Evolutionary conservation across 2,329 filamentous ascomycete species (phyloP).

Genomic region (Hymenoscyphus fructigenus): DNA sequence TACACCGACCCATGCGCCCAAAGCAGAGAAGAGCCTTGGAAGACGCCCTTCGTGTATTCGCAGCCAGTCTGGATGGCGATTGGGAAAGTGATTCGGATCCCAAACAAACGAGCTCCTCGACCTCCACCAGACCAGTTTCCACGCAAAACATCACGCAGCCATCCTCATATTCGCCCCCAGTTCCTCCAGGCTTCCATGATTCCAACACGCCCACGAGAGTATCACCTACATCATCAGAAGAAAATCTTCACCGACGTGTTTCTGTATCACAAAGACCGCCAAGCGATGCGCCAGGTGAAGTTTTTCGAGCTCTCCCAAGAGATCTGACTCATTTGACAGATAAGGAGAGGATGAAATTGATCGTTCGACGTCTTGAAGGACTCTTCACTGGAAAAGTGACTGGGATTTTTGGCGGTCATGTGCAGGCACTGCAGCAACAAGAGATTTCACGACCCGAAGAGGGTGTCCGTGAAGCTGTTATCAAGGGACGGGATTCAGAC

Average conservation of each 20-base stretch:
- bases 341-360: constrained; percentile 71
- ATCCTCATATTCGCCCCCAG: constrained; percentile 39
- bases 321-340: constrained; percentile 57
- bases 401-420: constrained; percentile 30
- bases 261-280: not conserved
- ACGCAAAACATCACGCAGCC: not conserved
- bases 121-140: constrained; percentile 13
- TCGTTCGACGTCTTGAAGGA: constrained; percentile 75
- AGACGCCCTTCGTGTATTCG: constrained; percentile 69
- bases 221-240: not conserved
- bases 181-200: constrained; percentile 48
- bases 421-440: constrained; percentile 38
- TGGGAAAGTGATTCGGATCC: constrained; percentile 38
- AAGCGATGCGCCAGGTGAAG: not conserved
- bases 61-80: constrained; percentile 58
- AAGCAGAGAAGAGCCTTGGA: constrained; percentile 77
- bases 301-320: not conserved
- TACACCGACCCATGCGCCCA: constrained; percentile 65
- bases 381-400: constrained; percentile 73
- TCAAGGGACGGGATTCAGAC: not conserved
- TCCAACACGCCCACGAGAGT: not conserved
- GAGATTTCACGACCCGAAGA: constrained; percentile 37
- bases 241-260: not conserved
- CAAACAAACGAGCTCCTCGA: constrained; percentile 19
- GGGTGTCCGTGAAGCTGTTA: not conserved